Base-by-base conservation (phyloP, 192 early-diverging fungal species). In the Coemansia sp. region DNA sequence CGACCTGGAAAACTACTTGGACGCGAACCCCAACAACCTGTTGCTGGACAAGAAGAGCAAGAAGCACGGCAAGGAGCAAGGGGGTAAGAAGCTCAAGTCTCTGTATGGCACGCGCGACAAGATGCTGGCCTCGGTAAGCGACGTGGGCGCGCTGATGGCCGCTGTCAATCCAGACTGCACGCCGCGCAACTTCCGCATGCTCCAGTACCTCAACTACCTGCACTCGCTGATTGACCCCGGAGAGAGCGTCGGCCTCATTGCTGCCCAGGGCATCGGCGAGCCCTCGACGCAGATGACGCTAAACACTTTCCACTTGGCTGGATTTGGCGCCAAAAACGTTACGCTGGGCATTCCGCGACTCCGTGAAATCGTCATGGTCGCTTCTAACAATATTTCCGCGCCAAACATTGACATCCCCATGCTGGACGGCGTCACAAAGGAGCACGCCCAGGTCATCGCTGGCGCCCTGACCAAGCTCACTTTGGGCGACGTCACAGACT, bases 241-340 rank as follows among this genome's bases (percentile, higher is more conserved):
- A 60, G 98, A 99, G 76, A 89, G 92, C 46, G 98, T 99, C 59
- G 98, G 98, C 54, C 73, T 98, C 29, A 83, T 99, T 54, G 98
- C 98, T 17, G 95, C 96, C 15, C 95, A 99, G 75, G 88, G 88
- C 68, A 90, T 99, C 58, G 98, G 98, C 43, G 98, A 99, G 82
- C 98, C 98, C 40, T 97, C 95, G 40, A 99, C 98, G 14, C 98
- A 99, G 71, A 99, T 99, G 98, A 99, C 98, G 37, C 85, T 99
- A 33, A 99, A 99, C 83, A 99, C 98, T 53, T 99, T 99, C 91
- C 98, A 99, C 84, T 92, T 97, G 81, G 93, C 93, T 40, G 93
- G 93, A 32, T 93, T 90, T 60, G 95, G 95, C 77, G 95, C 94
- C 60, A 94, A 93, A 71, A 99, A 99, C 86, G 98, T 99, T 22